Evolutionary conservation across 257 asterid genomes (phyloP).

Genomic region (Verbascum thapsus): DNA sequence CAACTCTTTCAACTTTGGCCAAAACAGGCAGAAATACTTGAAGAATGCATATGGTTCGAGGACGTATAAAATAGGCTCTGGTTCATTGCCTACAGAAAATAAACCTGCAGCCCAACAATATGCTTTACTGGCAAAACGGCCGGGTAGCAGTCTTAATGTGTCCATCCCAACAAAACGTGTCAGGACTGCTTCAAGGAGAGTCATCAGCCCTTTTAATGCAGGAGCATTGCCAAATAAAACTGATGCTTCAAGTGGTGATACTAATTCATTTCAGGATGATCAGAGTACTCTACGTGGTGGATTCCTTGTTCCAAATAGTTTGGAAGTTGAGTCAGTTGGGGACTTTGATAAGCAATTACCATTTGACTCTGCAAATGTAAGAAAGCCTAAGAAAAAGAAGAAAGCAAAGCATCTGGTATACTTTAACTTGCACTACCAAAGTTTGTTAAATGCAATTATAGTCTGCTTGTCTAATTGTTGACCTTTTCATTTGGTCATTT

Average conservation of each 20-base stretch:
- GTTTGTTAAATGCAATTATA: constrained; percentile 18
- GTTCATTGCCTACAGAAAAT: constrained; percentile 61
- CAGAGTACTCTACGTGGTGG: constrained; percentile 77
- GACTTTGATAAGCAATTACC: constrained; percentile 72
- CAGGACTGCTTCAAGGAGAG: constrained; percentile 86
- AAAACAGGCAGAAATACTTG: constrained; percentile 62
- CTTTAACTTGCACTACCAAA: constrained; percentile 14
- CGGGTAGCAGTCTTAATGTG: constrained; percentile 72
- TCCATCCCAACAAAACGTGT: constrained; percentile 91
- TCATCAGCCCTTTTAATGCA: constrained; percentile 71
- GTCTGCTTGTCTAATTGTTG: constrained; percentile 22
- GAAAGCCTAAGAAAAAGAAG: constrained; percentile 84
- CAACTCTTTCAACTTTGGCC: constrained; percentile 61
- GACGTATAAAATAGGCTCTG: constrained; percentile 54
- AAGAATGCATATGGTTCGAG: constrained; percentile 57
- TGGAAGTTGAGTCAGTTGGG: constrained; percentile 79
- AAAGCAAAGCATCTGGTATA: constrained; percentile 75
- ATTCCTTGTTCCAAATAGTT: constrained; percentile 50
- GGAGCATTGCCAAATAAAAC: constrained; percentile 73
- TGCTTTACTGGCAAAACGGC: constrained; percentile 60
- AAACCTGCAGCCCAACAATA: constrained; percentile 56
- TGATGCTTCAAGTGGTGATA: constrained; percentile 96
- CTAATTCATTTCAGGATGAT: constrained; percentile 91
- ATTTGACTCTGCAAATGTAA: constrained; percentile 65
- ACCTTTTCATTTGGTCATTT: constrained; percentile 27